These are phyloP conservation scores for Hypericum perforatum DNA, from an alignment of 345 rosid genomes.

Conservation along the genomic window DNA sequence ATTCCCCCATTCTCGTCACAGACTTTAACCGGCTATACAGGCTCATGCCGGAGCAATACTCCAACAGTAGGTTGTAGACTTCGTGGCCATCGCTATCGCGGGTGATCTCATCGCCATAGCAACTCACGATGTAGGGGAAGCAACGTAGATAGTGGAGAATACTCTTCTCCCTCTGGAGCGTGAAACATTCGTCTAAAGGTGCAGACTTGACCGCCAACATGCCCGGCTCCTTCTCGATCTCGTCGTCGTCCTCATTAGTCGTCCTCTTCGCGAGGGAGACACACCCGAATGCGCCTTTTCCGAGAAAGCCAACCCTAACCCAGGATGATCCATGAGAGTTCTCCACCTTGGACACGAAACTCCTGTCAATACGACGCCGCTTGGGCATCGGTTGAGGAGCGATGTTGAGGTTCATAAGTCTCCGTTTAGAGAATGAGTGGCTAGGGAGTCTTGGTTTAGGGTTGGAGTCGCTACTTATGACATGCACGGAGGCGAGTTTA, in stretches of 20 bases:
- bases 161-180: neutral
- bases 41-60: constrained; percentile 3
- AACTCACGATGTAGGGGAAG: constrained; percentile 2
- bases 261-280: neutral
- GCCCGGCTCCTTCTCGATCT: neutral
- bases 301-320: neutral
- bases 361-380: too few species aligned
- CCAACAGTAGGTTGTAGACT: neutral
- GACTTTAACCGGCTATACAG: neutral
- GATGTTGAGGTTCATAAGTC: too few species aligned
- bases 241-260: too few species aligned
- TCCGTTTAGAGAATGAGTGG: too few species aligned
- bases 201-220: constrained; percentile 5
- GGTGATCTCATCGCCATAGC: constrained; percentile 4
- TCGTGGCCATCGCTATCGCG: neutral
- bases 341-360: too few species aligned
- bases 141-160: neutral
- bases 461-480: too few species aligned
- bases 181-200: neutral
- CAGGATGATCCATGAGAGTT: too few species aligned
- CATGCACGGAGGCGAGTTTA: too few species aligned
- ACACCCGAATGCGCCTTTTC: neutral
- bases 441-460: too few species aligned
- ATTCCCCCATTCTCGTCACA: neutral
- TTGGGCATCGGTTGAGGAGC: too few species aligned